Evolutionary conservation across 1,284 basidiomycete genomes (phyloP).

Genomic region (Cronartium ribicola): DNA sequence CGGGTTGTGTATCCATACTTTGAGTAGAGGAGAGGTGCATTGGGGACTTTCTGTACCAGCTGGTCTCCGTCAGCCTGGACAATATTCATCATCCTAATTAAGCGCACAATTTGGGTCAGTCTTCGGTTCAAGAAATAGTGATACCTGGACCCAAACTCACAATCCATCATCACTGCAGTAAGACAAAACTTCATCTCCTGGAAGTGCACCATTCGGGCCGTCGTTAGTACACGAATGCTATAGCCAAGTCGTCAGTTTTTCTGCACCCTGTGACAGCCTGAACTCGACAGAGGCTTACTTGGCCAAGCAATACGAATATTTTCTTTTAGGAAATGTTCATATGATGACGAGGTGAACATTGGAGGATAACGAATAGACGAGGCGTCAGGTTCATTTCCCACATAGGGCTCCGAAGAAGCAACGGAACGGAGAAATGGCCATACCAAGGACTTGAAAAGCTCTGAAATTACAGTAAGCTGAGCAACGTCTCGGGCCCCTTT

Average conservation of each 20-base stretch:
- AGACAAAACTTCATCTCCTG: conserved; percentile 23
- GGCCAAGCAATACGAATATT: conserved; percentile 36
- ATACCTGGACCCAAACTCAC: background rate
- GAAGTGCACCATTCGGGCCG: conserved; percentile 31
- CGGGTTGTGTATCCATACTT: conserved; percentile 36
- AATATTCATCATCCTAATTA: conserved; percentile 38
- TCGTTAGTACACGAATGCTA: conserved; percentile 22
- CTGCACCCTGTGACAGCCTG: background rate
- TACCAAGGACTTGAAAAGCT: conserved; percentile 41
- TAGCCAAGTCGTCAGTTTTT: background rate
- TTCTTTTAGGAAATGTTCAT: conserved; percentile 11
- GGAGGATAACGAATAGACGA: background rate
- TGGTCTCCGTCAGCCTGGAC: conserved; percentile 33
- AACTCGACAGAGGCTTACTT: conserved; percentile 11
- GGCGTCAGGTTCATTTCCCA: background rate
- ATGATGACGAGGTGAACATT: background rate
- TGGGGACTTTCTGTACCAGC: conserved; percentile 22
- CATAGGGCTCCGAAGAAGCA: background rate
- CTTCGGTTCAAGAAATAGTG: background rate
- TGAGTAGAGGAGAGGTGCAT: conserved; percentile 5
- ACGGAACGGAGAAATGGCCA: background rate
- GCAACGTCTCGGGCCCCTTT: conserved; percentile 27
- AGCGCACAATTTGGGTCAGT: background rate
- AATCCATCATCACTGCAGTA: conserved; percentile 39
- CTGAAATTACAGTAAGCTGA: conserved; percentile 36